phyloP scores from a whole-genome alignment of 169 alveolate genomes.

The Plasmodium yoelii region DNA sequence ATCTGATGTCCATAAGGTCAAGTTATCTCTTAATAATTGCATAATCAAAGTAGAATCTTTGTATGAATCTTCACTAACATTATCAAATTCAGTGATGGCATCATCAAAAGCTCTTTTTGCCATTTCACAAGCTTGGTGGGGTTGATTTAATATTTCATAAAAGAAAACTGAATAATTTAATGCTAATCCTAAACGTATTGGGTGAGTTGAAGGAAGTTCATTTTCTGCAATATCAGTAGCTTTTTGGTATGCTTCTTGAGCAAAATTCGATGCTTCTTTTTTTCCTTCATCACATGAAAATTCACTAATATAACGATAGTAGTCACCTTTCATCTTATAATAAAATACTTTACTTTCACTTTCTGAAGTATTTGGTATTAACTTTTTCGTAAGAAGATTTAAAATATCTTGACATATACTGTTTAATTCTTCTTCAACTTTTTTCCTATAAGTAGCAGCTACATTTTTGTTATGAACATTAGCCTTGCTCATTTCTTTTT shows the following conservation, averaged over 20 bases:
- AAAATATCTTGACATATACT: constrained; percentile 95
- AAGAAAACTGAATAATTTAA: constrained; percentile 98
- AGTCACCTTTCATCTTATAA: constrained; percentile 99
- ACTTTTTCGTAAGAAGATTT: constrained; percentile 90
- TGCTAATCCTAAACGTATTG: constrained; percentile 98
- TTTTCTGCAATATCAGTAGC: constrained; percentile 97
- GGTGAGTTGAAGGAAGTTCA: constrained; percentile 96
- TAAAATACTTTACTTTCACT: constrained; percentile 97
- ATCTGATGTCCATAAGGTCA: constrained; percentile 97
- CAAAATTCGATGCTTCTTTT: constrained; percentile 96
- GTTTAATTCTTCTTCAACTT: constrained; percentile 95
- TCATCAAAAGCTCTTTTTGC: constrained; percentile 97
- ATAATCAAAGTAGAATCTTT: constrained; percentile 96
- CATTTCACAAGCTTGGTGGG: constrained; percentile 99
- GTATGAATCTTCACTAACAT: constrained; percentile 95
- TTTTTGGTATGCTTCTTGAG: constrained; percentile 96
- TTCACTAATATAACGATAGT: constrained; percentile 98
- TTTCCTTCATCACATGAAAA: constrained; percentile 95
- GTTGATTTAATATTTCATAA: constrained; percentile 98
- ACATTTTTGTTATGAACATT: constrained; percentile 91
- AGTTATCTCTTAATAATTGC: constrained; percentile 97
- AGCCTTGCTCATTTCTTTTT: constrained; percentile 96
- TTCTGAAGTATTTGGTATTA: constrained; percentile 92
- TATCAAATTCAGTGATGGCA: constrained; percentile 96
- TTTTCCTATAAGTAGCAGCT: constrained; percentile 94